Evolutionary conservation across 768 basidiomycete genomes (phyloP), one percentile per base, ranked within the genome.

Genomic region (Trametes sanguinea): DNA sequence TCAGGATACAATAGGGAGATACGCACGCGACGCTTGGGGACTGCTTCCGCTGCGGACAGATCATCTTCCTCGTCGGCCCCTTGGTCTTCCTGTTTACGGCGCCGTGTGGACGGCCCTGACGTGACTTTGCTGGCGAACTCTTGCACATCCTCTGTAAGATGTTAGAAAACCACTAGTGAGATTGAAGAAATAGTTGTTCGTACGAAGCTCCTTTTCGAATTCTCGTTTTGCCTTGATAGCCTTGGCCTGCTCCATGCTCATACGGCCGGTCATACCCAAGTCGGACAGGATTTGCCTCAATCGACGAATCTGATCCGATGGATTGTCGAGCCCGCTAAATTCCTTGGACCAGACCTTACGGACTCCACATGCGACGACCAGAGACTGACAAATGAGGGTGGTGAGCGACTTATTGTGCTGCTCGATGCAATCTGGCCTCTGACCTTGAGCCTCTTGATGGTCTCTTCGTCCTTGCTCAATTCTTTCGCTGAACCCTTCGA

Each of bases 161-260:
- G 6, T 17, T 10, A 42, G 33, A 4, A 39, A 17, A 27, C 48
- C 30, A 45, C 13, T 50, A 59, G 33, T 27, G 13, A 46, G 29
- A 0, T 13, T 2, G 22, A 14, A n/a, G 6, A 11, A 17, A 32
- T 16, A 30, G 30, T 2, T 3, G 13, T 2, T 79, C 84, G 35
- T 65, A 95, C 93, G 82, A 17, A 94, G 79, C 69, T 95, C 92
- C 61, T 91, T 79, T 27, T 83, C 88, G 6, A 93, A 71, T 71
- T 95, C 95, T 47, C 92, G 78, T 69, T 83, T 83, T 72, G 79
- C 83, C 62, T 81, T 88, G 67, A 95, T 89, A 3, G 78, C 76
- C 67, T 84, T 90, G 4, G 94, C 94, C 74, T 95, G 89, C 55
- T 92, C 92, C 68, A 92, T 67, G 62, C 85, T 94, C 69, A 87